Base-by-base conservation (phyloP, 257 asterid species). In the Penstemon davidsonii region DNA sequence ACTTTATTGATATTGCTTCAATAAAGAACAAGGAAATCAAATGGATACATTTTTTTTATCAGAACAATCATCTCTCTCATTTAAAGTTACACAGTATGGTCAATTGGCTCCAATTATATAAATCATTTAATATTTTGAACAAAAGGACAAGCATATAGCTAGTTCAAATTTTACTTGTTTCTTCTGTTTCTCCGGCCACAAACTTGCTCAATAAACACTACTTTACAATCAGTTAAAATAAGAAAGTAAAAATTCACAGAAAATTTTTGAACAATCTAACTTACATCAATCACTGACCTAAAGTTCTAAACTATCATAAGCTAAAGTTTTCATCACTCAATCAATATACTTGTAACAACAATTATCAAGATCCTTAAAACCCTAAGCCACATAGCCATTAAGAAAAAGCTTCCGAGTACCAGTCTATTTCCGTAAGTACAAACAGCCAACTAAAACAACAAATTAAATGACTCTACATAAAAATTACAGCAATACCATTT, bases 401-500 rank as follows among this genome's bases (percentile, higher is more conserved):
- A 44, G 51, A 44, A 67, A 54, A 52, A 51, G 40, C 56, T 44
- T 60, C 40, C 13, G 38, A 33, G 10, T 12, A 36, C n/a, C 67
- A 25, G 33, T 25, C 33, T 25, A 25, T 25, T 25, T 25, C 33
- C 33, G 33, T 25, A 25, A 25, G 33, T 25, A 25, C 33, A 25
- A 25, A 25, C 33, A 25, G 1, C 2, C 33, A 25, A 25, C 33
- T 25, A 25, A 0, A 25, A 25, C 33, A 25, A 46, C 9, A 46
- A 0, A 46, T 2, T 3, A 6, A 45, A 8, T 12, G 10, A 5
- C 10, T 46, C 9, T 9, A 46, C 3, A 46, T 3, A 46, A 6
- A 7, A n/a, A 46, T 3, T 3, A 5, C 4, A 46, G 10, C 51
- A 46, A 9, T 46, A 79, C 87, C 84, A 57, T 73, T 76, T 44